Base-by-base conservation (phyloP, 441 rosid species). In the Geranium incanum region DNA sequence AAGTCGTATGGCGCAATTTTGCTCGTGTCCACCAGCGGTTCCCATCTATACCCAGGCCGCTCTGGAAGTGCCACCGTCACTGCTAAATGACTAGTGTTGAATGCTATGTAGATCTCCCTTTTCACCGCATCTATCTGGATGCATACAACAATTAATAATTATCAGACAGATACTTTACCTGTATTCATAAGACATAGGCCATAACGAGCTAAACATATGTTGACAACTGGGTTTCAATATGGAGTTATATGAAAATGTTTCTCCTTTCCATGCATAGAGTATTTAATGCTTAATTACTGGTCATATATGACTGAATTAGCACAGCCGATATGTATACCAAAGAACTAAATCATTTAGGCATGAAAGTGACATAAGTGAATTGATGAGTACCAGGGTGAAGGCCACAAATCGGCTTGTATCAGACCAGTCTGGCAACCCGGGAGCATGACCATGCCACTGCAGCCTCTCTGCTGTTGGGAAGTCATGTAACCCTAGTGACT, bases 371-470 rank as follows among this genome's bases (percentile, higher is more conserved):
- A 71, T 37, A 23, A 12, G 37, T 38, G 43, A 66, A 28, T 19
- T 37, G 28, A 2, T 16, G 52, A 77, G 52, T 87, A 92, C 99
- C 97, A 89, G 78, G 18, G 99, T 87, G 81, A 89, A 88, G 66
- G 96, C 97, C 73, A 92, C 99, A 77, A 90, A 90, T 21, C 97
- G 89, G 80, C 96, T 94, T 76, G 76, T 82, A 70, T 87, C 84
- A 33, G 97, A 89, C 97, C 99, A 90, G 77, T 92, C 87, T 72
- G 99, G 99, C 78, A 55, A 73, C 71, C 85, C 85, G 67, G 97
- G 89, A 80, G 80, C 66, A 80, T 79, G 86, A 76, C 99, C 99
- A 74, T 92, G 99, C 99, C 97, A 94, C 60, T 92, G 95, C 72
- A 94, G 82, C 81, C 91, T 87, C 78, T 88, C 81, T 70, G 96